These are phyloP conservation scores for Hemileccinum rubropunctum DNA, from an alignment of 768 basidiomycete genomes.

Conservation along the genomic window DNA sequence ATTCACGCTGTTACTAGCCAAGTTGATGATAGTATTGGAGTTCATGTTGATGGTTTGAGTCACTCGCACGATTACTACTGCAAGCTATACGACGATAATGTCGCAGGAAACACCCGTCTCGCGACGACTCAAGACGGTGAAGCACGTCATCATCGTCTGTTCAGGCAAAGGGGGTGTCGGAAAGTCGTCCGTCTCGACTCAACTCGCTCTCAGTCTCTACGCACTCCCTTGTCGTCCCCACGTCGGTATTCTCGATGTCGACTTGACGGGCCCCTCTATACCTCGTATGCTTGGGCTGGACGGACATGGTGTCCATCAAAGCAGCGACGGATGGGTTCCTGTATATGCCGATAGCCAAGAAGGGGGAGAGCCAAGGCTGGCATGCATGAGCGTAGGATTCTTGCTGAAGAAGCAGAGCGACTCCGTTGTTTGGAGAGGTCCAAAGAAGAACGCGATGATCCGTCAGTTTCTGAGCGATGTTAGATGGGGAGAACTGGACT, in stretches of 20 bases:
- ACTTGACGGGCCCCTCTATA: constrained; percentile 92
- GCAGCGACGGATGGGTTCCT: constrained; percentile 96
- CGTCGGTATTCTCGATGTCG: constrained; percentile 90
- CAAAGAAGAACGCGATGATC: constrained; percentile 99
- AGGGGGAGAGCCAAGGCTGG: constrained; percentile 64
- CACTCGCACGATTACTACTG: no score
- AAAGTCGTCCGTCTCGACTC: constrained; percentile 93
- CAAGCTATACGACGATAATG: constrained; percentile 13
- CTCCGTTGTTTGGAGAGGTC: constrained; percentile 96
- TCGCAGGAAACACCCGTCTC: constrained; percentile 57
- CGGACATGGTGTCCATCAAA: constrained; percentile 85
- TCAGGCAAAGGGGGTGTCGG: constrained; percentile 99
- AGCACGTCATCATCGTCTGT: constrained; percentile 87
- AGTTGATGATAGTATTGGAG: constrained; percentile 8
- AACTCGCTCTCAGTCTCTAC: constrained; percentile 87
- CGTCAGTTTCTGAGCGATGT: constrained; percentile 92
- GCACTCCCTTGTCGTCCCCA: constrained; percentile 60
- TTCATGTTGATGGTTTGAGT: background rate
- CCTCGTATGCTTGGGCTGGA: constrained; percentile 94
- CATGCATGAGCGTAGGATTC: constrained; percentile 97
- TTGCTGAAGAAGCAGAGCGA: constrained; percentile 86
- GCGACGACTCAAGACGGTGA: constrained; percentile 68
- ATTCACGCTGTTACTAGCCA: background rate
- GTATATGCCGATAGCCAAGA: constrained; percentile 76
- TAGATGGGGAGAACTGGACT: constrained; percentile 93